phyloP scores from a whole-genome alignment of 2,329 filamentous ascomycete species.

The Cladophialophora carrionii region DNA sequence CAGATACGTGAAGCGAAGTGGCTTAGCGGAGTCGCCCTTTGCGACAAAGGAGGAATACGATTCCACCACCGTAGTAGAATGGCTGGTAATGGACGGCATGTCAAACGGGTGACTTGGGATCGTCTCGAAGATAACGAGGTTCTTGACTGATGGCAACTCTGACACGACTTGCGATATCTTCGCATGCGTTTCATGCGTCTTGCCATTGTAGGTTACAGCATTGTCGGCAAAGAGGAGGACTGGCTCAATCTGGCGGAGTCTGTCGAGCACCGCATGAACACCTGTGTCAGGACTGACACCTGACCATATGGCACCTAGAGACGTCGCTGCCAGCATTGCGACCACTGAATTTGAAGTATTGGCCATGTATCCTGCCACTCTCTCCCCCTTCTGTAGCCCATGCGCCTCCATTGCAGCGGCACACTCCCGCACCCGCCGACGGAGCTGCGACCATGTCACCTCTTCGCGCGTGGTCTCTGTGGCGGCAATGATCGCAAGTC shows the following conservation, averaged over 20 bases:
- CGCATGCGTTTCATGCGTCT: slow-evolving; percentile 75
- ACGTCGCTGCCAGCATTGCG: slow-evolving; percentile 81
- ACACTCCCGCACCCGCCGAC: slow-evolving; percentile 75
- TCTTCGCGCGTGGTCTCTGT: slow-evolving; percentile 72
- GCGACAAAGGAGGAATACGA: slow-evolving; percentile 53
- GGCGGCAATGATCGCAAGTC: slow-evolving; percentile 74
- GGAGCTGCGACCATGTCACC: slow-evolving; percentile 77
- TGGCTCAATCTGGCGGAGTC: slow-evolving; percentile 82
- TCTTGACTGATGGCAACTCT: slow-evolving; percentile 67
- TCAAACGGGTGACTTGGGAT: slow-evolving; percentile 51
- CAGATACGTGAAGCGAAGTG: slow-evolving; percentile 73
- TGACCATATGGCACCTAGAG: slow-evolving; percentile 88
- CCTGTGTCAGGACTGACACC: slow-evolving; percentile 91
- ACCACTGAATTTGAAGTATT: slow-evolving; percentile 88
- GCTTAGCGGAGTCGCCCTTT: slow-evolving; percentile 47
- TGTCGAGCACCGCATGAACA: slow-evolving; percentile 85
- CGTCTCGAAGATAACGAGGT: slow-evolving; percentile 75
- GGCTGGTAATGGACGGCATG: slow-evolving; percentile 42
- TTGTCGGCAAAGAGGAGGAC: slow-evolving; percentile 84
- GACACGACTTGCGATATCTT: slow-evolving; percentile 79
- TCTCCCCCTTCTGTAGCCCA: slow-evolving; percentile 65
- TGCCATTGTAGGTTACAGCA: slow-evolving; percentile 86
- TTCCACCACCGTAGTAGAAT: slow-evolving; percentile 45
- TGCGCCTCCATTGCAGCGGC: slow-evolving; percentile 69
- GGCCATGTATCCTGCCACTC: slow-evolving; percentile 75